Conservation (phyloP, 306 rosid genomes). For the Sophora flavescens region DNA sequence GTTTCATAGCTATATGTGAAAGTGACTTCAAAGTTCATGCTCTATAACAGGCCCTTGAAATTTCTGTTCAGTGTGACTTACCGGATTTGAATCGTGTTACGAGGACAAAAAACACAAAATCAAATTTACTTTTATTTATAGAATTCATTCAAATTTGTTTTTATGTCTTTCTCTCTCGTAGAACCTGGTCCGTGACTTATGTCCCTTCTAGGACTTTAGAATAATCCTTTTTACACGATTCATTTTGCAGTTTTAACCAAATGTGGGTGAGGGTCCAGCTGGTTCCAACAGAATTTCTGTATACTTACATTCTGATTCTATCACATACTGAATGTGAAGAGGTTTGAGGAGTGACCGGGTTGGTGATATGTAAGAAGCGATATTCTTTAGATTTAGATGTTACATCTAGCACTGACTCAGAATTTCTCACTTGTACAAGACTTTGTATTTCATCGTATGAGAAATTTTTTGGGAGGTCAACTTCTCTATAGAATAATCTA, state of each 20-base stretch:
- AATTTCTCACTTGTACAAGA: constrained; percentile 30
- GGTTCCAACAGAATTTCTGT: not conserved
- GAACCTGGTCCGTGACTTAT: too few relatives aligned
- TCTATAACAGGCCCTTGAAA: not conserved
- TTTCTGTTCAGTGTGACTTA: not conserved
- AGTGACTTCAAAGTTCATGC: constrained; percentile 8
- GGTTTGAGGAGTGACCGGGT: not conserved
- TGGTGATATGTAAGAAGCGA: not conserved
- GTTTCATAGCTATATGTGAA: not conserved
- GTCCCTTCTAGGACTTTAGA: too few relatives aligned
- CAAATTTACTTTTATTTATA: too few relatives aligned
- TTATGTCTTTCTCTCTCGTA: too few relatives aligned
- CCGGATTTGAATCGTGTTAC: too few relatives aligned
- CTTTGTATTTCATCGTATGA: constrained; percentile 24
- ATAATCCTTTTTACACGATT: too few relatives aligned
- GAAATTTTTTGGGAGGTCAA: not conserved
- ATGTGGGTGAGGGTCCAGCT: too few relatives aligned
- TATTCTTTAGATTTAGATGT: too few relatives aligned
- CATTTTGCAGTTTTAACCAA: too few relatives aligned
- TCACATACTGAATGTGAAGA: not conserved
- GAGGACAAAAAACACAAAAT: too few relatives aligned
- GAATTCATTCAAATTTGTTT: too few relatives aligned
- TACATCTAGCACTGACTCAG: not conserved
- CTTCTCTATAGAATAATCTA: constrained; percentile 3
- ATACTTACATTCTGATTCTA: not conserved